phyloP scores from a whole-genome alignment of 176 grass and related monocot species.

The Aegilops umbellulata region DNA sequence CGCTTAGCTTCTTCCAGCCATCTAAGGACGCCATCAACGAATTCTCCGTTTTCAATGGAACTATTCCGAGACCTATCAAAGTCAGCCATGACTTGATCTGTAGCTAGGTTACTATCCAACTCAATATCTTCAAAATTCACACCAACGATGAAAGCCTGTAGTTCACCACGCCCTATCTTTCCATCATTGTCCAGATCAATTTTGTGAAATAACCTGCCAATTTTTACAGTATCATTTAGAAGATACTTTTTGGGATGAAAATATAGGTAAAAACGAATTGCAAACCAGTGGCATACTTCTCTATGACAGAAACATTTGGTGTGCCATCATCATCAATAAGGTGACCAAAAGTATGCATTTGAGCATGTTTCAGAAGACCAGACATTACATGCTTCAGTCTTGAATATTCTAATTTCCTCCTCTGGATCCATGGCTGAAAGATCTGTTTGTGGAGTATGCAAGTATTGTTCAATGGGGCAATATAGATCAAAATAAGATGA shows the following conservation, averaged over 20 bases:
- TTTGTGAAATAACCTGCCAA: conserved; percentile 63
- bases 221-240: conserved; percentile 16
- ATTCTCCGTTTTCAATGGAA: conserved; percentile 57
- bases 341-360: conserved; percentile 54
- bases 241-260: neutral
- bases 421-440: conserved; percentile 93
- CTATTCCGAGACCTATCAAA: conserved; percentile 58
- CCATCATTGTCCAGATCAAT: conserved; percentile 70
- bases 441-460: conserved; percentile 48
- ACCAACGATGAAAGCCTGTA: conserved; percentile 73
- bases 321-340: conserved; percentile 66
- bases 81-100: conserved; percentile 62
- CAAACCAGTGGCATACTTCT: conserved; percentile 49
- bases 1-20: conserved; percentile 60
- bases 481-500: neutral
- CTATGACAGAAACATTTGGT: conserved; percentile 53
- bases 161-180: conserved; percentile 53
- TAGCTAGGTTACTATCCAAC: conserved; percentile 46
- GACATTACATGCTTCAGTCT: conserved; percentile 80
- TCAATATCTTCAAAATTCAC: conserved; percentile 62
- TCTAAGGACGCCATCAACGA: conserved; percentile 50
- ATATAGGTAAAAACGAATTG: neutral
- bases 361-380: conserved; percentile 74
- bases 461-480: conserved; percentile 8
- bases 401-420: conserved; percentile 74